Evolutionary conservation across 768 basidiomycete genomes (phyloP), one percentile per base, ranked within the genome.

Genomic region (Lentinula guzmanii): DNA sequence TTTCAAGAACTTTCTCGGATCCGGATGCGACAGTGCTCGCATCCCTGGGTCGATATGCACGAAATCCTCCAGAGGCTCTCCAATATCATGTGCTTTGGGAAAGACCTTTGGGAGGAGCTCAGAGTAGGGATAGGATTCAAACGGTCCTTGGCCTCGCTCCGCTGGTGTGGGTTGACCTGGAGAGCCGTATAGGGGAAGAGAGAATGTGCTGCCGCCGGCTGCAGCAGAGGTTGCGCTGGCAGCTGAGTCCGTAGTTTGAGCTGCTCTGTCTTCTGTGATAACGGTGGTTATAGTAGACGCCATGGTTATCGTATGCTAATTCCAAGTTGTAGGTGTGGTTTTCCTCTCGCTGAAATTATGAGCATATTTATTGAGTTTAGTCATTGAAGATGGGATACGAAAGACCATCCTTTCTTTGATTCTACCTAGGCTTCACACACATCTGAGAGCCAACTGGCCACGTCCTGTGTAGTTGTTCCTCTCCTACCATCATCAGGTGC

Each of bases 41-140:
- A 68, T 65, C 6, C 80, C 86, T 1, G 86, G 86, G 66, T 87
- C 86, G 65, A 75, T 72, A 63, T 86, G 85, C 61, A 82, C 79
- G 67, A 83, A 87, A 1, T 81, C 78, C 31, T 70, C 71, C 59
- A 86, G 74, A 5, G 84, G 80, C 15, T 82, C 79, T 53, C 79
- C 79, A 37, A 42, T 48, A 3, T 53, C 31, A 56, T 75, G 70
- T 50, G 74, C 66, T 31, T 71, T 70, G 60, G 78, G 74, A 68
- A 79, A 79, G 18, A 64, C 56, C 31, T 76, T 63, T 0, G 86
- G 85, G 6, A 86, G 70, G 62, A 83, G 79, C 61, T 76, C 76
- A 10, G 75, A 72, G 70, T 85, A 86, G 55, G 69, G 71, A 73
- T 86, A 85, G n/a, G 46, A 39, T 52, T 66, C 62, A 41, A 65